Conservation (phyloP, 352 stramenopile species). For the Globisporangium heterothallicum region DNA sequence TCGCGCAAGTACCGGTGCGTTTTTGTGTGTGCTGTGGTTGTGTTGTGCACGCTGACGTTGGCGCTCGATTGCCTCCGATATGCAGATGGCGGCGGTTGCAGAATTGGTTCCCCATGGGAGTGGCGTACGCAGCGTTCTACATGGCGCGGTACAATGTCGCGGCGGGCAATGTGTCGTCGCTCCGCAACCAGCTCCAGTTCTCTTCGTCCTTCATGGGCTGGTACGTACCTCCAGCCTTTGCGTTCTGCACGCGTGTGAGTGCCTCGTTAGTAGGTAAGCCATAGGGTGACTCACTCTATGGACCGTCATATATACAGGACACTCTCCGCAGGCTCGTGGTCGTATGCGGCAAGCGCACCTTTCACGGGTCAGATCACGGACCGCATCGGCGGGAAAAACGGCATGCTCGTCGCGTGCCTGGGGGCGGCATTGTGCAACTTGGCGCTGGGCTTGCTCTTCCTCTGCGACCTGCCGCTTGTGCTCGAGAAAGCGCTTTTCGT, state of each 20-base stretch:
- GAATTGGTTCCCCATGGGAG: slow-evolving; percentile 75
- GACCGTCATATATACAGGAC: slow-evolving; percentile 23
- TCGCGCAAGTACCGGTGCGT: slow-evolving; percentile 47
- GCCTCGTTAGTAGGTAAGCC: no score
- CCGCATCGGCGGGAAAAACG: slow-evolving; percentile 58
- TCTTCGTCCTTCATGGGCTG: slow-evolving; percentile 72
- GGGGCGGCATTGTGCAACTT: slow-evolving; percentile 63
- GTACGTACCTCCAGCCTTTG: slow-evolving; percentile 19
- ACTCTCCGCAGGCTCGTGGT: slow-evolving; percentile 63
- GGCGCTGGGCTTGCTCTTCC: slow-evolving; percentile 46
- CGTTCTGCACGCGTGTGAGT: no score
- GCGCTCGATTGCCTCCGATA: background rate
- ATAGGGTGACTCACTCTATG: slow-evolving; percentile 5
- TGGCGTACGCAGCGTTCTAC: slow-evolving; percentile 74
- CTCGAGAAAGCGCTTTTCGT: slow-evolving; percentile 44
- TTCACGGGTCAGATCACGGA: slow-evolving; percentile 71
- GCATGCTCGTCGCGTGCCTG: slow-evolving; percentile 65
- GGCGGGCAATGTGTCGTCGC: slow-evolving; percentile 55
- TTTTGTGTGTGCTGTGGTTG: background rate
- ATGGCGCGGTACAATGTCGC: slow-evolving; percentile 74
- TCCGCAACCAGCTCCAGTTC: slow-evolving; percentile 48
- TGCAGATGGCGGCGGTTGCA: slow-evolving; percentile 53
- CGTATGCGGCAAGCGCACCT: slow-evolving; percentile 64
- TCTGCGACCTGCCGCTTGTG: slow-evolving; percentile 24
- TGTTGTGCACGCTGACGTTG: background rate